A percentile compares a stretch with the other conserved stretches of the same genome.
phyloP scores from a whole-genome alignment of 2,329 filamentous ascomycete species.

The Cladosporium sp. region DNA sequence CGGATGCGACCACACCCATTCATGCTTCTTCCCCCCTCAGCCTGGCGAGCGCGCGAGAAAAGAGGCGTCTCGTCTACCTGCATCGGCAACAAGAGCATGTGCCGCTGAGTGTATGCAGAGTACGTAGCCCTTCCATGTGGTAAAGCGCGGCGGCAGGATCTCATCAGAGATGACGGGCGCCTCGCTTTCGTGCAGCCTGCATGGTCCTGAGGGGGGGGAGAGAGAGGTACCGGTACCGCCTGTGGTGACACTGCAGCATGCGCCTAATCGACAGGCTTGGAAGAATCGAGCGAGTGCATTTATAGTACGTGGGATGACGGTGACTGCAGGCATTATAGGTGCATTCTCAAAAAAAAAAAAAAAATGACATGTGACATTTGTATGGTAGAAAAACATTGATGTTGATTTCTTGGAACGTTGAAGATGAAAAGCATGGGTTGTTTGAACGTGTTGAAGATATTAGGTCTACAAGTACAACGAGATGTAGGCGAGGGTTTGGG shows the following conservation, averaged over 20 bases:
- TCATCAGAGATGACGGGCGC: slow-evolving; percentile 4
- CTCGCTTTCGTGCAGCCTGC: slow-evolving; percentile 11
- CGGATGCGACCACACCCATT: too few relatives aligned
- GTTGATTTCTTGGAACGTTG: too few relatives aligned
- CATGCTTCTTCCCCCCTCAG: too few relatives aligned
- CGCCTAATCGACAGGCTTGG: slow-evolving; percentile 9
- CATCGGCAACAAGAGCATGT: slow-evolving; percentile 13
- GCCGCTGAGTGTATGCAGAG: too few relatives aligned
- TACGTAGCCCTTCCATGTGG: slow-evolving; percentile 3
- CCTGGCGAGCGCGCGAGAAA: background rate
- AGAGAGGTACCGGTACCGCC: slow-evolving; percentile 8
- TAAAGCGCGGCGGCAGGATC: slow-evolving; percentile 4
- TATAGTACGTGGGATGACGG: too few relatives aligned
- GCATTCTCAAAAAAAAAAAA: too few relatives aligned
- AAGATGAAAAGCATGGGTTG: too few relatives aligned
- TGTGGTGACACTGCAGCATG: slow-evolving; percentile 10
- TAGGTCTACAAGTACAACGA: slow-evolving; percentile 14
- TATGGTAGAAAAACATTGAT: too few relatives aligned
- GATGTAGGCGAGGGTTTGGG: slow-evolving; percentile 7
- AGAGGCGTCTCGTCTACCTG: slow-evolving; percentile 12
- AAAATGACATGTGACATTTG: too few relatives aligned
- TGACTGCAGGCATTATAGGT: too few relatives aligned
- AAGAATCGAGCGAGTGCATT: background rate
- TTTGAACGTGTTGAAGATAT: background rate
- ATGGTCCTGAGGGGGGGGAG: too few relatives aligned